Conservation (phyloP, 345 rosid genomes). For the Gossypium turneri region DNA sequence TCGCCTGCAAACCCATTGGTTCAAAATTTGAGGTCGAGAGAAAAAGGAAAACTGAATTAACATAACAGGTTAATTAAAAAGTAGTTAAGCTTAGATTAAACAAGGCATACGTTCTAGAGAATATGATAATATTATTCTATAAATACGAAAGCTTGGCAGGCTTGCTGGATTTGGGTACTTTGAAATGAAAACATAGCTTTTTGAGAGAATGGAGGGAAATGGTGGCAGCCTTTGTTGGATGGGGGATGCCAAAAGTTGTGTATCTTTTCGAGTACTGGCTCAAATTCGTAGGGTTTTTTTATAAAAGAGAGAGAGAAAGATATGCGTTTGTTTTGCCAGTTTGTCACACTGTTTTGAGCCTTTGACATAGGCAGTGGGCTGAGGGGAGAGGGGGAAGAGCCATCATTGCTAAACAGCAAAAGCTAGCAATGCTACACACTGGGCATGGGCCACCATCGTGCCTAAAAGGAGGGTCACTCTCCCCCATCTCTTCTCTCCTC, state of each 20-base stretch:
- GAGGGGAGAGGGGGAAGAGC: conserved; percentile 9
- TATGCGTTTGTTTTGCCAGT: no score
- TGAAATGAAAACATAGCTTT: background rate
- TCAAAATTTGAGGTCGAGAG: no score
- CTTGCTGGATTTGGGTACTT: no score
- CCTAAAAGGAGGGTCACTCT: background rate
- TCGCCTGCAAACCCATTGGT: no score
- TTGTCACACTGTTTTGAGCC: no score
- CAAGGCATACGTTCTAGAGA: conserved; percentile 1
- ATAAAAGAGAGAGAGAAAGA: no score
- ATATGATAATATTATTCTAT: conserved; percentile 10
- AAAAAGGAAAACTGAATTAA: no score
- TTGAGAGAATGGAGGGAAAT: conserved; percentile 16
- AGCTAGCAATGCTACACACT: background rate
- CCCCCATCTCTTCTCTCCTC: background rate
- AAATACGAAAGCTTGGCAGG: conserved; percentile 7
- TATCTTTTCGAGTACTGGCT: conserved; percentile 12
- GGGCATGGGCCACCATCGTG: conserved; percentile 41
- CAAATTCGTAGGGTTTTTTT: no score
- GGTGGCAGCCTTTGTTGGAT: conserved; percentile 23
- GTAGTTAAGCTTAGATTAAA: background rate
- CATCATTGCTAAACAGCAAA: conserved; percentile 35
- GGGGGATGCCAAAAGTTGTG: conserved; percentile 31
- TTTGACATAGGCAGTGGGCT: no score
- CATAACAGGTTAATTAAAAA: background rate